Evolutionary conservation across 208 protist species (phyloP), one percentile per base, ranked within the genome.

Genomic region (Trypanosoma caninum): DNA sequence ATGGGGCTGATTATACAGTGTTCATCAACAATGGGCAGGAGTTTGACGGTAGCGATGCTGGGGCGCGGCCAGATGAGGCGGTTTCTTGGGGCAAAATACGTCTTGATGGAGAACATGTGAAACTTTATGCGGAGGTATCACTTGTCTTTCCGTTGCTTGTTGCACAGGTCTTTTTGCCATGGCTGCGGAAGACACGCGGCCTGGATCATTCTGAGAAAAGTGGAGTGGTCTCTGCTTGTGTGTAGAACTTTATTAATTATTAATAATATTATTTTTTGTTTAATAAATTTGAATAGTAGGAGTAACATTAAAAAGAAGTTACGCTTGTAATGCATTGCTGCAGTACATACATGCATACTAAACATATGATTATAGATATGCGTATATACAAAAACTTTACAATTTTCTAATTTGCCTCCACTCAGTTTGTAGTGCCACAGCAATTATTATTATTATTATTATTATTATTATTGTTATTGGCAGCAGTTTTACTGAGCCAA

Each of bases 61-160:
- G 99, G 31, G 98, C 98, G 2, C 76, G 86, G 14, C 98, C 98
- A 11, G 98, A 99, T 76, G 99, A 99, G 73, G 99, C 99, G 9
- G 69, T 99, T 5, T 99, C 96, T 22, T 99, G 99, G 99, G 97
- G 97, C 7, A 99, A 99, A 78, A 98, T 99, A 56, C 84, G 86
- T n/a, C 55, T 97, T 16, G 87, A 97, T 52, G 95, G 97, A 3
- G 77, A 88, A 37, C 81, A 86, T 4, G 98, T 99, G 37, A 99
- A 99, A 80, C 83, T 99, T 7, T 98, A 97, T 59, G 84, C 80
- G 8, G 98, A 99, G 30, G 97, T 98, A 0, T 97, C 97, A 2
- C 46, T 99, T 5, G 75, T 99, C 8, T 93, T 99, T 52, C 99
- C 99, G 25, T 55, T 99, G 9, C 68, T 99, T 9, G 95, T 99